These are phyloP conservation scores for Begonia peltatifolia DNA, from an alignment of 306 rosid genomes.

Conservation along the genomic window DNA sequence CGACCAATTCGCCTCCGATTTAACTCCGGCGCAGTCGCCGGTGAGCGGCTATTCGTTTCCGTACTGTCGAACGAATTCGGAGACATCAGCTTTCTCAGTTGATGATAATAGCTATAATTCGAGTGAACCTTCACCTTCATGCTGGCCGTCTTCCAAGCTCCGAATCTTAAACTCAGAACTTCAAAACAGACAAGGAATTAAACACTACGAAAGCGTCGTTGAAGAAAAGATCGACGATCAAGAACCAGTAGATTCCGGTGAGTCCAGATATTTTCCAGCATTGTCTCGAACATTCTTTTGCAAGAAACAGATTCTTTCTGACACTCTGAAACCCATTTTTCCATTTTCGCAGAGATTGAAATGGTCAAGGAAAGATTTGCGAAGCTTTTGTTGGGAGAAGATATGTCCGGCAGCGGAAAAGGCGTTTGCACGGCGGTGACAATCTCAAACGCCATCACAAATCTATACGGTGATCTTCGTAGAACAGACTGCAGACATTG, in stretches of 20 bases:
- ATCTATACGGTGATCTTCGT: constrained; percentile 61
- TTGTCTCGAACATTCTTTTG: background rate
- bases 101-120: constrained; percentile 35
- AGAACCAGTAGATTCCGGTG: constrained; percentile 53
- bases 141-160: constrained; percentile 29
- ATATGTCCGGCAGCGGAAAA: constrained; percentile 96
- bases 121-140: constrained; percentile 46
- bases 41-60: constrained; percentile 50
- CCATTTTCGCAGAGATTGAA: constrained; percentile 44
- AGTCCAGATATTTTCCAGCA: constrained; percentile 4
- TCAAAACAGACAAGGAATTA: constrained; percentile 39
- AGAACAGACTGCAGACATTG: background rate
- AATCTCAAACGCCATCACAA: constrained; percentile 80
- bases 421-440: constrained; percentile 96
- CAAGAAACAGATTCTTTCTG: background rate
- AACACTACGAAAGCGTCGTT: constrained; percentile 17
- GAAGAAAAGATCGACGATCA: constrained; percentile 36
- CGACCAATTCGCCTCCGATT: constrained; percentile 39
- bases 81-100: constrained; percentile 54
- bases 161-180: constrained; percentile 19
- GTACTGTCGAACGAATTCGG: constrained; percentile 46
- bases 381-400: constrained; percentile 85
- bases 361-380: constrained; percentile 81
- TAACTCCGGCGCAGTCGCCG: constrained; percentile 36
- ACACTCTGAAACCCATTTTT: background rate